Evolutionary conservation across 345 rosid genomes (phyloP).

Genomic region (Euphorbia pulcherrima): DNA sequence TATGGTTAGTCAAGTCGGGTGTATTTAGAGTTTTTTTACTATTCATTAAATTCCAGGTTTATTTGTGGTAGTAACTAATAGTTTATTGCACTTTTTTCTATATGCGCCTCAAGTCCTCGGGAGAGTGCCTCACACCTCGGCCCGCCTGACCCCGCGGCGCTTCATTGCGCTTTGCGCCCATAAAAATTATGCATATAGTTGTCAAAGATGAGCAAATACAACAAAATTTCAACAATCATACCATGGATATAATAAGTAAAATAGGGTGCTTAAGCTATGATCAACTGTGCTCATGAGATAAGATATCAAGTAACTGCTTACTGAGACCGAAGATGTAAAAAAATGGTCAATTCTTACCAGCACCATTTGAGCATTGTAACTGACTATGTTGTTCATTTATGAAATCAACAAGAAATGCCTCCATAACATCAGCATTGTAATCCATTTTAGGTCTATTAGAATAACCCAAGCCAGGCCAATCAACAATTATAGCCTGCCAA

Average conservation of each 20-base stretch:
- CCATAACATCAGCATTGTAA: constrained; percentile 79
- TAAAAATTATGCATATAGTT: background rate
- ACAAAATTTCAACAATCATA: background rate
- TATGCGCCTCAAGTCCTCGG: no score
- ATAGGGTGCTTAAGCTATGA: background rate
- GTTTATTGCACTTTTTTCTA: no score
- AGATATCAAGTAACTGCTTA: background rate
- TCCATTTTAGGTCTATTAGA: constrained; percentile 79
- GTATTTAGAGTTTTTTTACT: no score
- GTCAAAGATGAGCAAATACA: background rate
- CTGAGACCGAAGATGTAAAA: background rate
- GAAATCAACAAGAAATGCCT: constrained; percentile 78
- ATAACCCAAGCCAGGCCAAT: constrained; percentile 95
- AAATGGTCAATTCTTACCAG: constrained; percentile 23
- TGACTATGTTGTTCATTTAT: constrained; percentile 71
- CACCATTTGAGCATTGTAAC: constrained; percentile 52
- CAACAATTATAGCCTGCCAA: constrained; percentile 79
- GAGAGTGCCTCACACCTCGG: no score
- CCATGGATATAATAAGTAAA: background rate
- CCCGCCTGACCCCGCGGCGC: no score
- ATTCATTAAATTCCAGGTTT: no score
- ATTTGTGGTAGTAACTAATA: no score
- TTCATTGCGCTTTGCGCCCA: no score
- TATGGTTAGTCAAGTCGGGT: no score
- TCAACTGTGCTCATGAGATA: background rate